phyloP scores from a whole-genome alignment of 1,284 basidiomycete species.

The Ustilago trichophora region DNA sequence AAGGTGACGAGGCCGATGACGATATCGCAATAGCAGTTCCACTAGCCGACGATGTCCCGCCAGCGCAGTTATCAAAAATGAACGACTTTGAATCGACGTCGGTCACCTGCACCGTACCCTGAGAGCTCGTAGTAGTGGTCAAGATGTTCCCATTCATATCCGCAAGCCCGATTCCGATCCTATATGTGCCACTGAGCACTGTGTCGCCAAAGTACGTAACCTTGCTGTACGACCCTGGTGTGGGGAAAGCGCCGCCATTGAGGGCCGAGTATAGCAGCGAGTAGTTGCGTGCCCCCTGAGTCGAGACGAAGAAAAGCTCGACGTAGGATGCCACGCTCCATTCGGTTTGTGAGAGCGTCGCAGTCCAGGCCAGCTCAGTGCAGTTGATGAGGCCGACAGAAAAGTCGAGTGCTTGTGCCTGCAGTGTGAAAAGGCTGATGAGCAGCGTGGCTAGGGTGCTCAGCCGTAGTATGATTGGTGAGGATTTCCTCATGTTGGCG shows the following conservation, averaged over 20 bases:
- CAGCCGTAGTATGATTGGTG: background rate
- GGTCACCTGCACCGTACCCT: constrained; percentile 8
- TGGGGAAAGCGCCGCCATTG: constrained; percentile 5
- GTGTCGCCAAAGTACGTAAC: constrained; percentile 11
- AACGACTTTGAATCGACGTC: constrained; percentile 7
- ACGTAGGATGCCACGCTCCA: constrained; percentile 22
- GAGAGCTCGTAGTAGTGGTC: background rate
- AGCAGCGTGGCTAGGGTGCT: background rate
- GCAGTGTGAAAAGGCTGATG: background rate
- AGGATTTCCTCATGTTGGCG: background rate
- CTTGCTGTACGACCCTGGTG: constrained; percentile 7
- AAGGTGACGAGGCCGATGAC: too few relatives aligned
- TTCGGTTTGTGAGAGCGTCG: constrained; percentile 14
- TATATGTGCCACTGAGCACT: constrained; percentile 4
- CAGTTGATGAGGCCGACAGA: constrained; percentile 20
- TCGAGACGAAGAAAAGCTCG: constrained; percentile 21
- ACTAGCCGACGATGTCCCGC: background rate
- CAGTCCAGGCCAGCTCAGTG: constrained; percentile 10
- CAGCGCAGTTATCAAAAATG: constrained; percentile 6
- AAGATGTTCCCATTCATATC: constrained; percentile 12
- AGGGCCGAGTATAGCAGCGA: constrained; percentile 15
- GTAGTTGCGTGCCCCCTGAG: constrained; percentile 14
- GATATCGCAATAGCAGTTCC: background rate
- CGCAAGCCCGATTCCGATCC: constrained; percentile 19
- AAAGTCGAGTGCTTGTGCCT: constrained; percentile 11